phyloP scores from a whole-genome alignment of 306 rosid species.

The Quercus suber region DNA sequence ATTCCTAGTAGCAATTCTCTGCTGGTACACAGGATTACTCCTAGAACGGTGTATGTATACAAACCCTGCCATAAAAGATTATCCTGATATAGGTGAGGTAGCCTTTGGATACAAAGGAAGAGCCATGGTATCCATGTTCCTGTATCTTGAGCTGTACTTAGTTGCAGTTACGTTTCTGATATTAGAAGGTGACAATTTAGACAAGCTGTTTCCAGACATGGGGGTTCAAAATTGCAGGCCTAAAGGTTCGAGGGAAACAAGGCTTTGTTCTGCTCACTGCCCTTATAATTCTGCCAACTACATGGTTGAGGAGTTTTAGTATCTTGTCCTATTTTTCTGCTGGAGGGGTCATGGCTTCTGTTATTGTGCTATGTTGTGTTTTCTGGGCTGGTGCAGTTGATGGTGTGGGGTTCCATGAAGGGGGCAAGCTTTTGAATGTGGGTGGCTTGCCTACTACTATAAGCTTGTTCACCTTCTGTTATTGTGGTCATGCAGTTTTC shows the following conservation, averaged over 20 bases:
- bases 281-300: conserved; percentile 53
- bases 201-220: conserved; percentile 47
- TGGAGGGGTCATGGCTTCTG: conserved; percentile 62
- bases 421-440: conserved; percentile 22
- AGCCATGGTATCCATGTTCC: conserved; percentile 34
- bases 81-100: conserved; percentile 56
- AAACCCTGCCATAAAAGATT: conserved; percentile 37
- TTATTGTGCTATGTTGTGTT: conserved; percentile 38
- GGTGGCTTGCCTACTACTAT: conserved; percentile 41
- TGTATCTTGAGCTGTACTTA: conserved; percentile 48
- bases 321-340: conserved; percentile 56
- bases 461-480: conserved; percentile 61
- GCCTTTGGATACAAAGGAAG: conserved; percentile 69
- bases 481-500: conserved; percentile 58
- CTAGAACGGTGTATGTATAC: conserved; percentile 51
- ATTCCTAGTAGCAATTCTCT: conserved; percentile 39
- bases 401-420: conserved; percentile 52
- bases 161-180: conserved; percentile 59
- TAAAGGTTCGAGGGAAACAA: conserved; percentile 34
- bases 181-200: conserved; percentile 66
- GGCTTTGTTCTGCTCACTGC: conserved; percentile 48
- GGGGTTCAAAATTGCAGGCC: conserved; percentile 29
- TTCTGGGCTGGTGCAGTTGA: conserved; percentile 55
- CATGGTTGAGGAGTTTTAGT: conserved; percentile 62
- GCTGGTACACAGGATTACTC: conserved; percentile 70